A percentile compares a stretch with the other conserved stretches of the same genome.
Conservation (phyloP, 2,329 filamentous ascomycete genomes). For the Diaporthe citriasiana region DNA sequence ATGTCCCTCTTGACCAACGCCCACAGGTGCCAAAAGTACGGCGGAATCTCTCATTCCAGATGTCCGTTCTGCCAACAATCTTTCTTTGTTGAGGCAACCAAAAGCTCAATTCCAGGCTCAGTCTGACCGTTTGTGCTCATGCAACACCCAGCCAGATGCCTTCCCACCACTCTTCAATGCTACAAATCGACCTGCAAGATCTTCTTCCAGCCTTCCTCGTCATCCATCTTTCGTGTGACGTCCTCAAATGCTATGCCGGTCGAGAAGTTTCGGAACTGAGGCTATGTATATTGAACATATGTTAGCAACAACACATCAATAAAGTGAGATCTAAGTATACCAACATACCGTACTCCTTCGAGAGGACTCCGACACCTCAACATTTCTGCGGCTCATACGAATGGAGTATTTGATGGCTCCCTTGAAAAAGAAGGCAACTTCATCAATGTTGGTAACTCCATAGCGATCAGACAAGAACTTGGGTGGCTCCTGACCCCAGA, state of each 20-base stretch:
- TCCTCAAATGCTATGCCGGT: neutral
- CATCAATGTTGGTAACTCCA: neutral
- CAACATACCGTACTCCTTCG: neutral
- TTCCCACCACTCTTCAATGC: neutral
- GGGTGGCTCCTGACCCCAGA: rapidly evolving
- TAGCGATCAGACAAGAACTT: neutral
- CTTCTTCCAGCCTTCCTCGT: neutral
- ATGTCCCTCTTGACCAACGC: no score
- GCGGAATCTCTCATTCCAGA: no score
- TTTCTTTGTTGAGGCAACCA: neutral
- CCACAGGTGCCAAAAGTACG: no score
- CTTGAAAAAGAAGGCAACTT: neutral
- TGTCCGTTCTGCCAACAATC: neutral
- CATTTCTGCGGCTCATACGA: neutral
- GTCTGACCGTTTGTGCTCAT: no score
- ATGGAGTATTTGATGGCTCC: neutral
- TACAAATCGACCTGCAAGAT: neutral
- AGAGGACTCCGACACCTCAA: neutral
- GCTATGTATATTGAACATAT: neutral
- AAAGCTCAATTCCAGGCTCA: neutral
- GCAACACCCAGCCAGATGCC: neutral
- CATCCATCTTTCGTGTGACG: neutral
- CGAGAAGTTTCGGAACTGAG: neutral
- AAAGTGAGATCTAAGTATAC: no score
- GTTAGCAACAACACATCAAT: neutral